Conservation (phyloP, 768 basidiomycete species). For the Steccherinum ochraceum region DNA sequence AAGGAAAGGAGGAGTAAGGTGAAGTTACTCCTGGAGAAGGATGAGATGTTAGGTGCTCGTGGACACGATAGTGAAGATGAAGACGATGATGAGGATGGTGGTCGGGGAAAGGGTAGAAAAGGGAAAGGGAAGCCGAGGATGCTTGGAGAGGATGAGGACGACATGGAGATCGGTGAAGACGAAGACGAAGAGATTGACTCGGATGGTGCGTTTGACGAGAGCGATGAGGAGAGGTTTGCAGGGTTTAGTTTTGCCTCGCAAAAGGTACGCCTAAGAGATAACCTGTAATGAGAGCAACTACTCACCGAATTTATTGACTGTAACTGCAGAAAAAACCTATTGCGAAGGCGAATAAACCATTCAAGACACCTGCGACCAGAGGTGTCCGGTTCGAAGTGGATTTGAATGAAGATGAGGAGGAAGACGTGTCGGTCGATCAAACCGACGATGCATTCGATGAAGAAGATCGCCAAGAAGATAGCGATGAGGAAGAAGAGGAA, state of each 20-base stretch:
- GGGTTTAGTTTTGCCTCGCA: conserved; percentile 44
- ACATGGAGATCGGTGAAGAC: conserved; percentile 50
- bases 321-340: not conserved
- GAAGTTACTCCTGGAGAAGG: conserved; percentile 46
- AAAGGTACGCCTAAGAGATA: conserved; percentile 15
- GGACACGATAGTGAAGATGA: conserved; percentile 34
- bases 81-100: conserved; percentile 18
- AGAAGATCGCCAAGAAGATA: conserved; percentile 34
- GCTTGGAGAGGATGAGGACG: conserved; percentile 57
- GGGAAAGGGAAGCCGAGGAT: conserved; percentile 35
- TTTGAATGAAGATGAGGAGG: conserved; percentile 40
- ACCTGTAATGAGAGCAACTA: not conserved
- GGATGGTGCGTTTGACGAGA: conserved; percentile 79
- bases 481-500: conserved; percentile 31
- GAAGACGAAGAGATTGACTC: conserved; percentile 85
- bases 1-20: conserved; percentile 46
- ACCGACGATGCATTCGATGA: conserved; percentile 23
- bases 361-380: conserved; percentile 5
- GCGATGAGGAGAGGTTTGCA: conserved; percentile 72
- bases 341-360: conserved; percentile 12
- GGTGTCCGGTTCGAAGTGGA: conserved; percentile 48
- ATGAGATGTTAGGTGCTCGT: conserved; percentile 34
- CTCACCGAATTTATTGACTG: not conserved
- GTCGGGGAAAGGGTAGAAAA: conserved; percentile 10
- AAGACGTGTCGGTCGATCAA: not conserved